Conservation (phyloP, 306 rosid genomes). For the Rosa multiflora region DNA sequence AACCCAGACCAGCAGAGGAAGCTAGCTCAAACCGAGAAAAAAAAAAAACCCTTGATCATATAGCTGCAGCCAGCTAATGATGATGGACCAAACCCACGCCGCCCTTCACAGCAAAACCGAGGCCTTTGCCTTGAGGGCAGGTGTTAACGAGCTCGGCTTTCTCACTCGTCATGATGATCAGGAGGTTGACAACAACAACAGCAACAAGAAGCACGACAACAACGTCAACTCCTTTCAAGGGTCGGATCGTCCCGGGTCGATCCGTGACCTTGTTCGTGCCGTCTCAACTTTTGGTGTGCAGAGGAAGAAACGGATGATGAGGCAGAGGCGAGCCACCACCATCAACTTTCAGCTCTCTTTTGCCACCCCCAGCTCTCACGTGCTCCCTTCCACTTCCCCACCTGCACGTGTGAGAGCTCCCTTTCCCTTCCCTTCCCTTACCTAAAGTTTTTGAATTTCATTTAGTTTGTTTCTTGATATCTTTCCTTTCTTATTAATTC, state of each 20-base stretch:
- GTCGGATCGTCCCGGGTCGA: conserved; percentile 43
- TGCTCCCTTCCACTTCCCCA: conserved; percentile 33
- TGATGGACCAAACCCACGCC: conserved; percentile 37
- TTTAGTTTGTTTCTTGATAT: not conserved
- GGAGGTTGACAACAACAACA: conserved; percentile 24
- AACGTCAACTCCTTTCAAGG: conserved; percentile 19
- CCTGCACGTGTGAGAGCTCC: conserved; percentile 66
- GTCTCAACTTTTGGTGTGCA: conserved; percentile 46
- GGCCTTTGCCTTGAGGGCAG: conserved; percentile 59
- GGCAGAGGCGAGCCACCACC: conserved; percentile 60
- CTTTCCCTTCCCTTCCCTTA: not conserved
- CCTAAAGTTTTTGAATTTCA: not conserved
- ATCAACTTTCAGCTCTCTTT: conserved; percentile 28
- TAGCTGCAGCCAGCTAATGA: conserved; percentile 39
- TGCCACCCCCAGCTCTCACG: conserved; percentile 38
- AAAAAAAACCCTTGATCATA: not conserved
- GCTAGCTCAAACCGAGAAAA: conserved; percentile 10
- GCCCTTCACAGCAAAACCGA: conserved; percentile 42
- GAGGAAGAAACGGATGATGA: conserved; percentile 69
- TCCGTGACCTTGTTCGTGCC: conserved; percentile 40
- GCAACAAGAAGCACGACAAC: conserved; percentile 11
- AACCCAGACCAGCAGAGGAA: not conserved
- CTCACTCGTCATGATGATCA: conserved; percentile 19
- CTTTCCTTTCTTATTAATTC: no score
- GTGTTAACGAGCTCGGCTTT: conserved; percentile 46